Percentiles rank a stretch among this genome's conserved stretches.
These are phyloP conservation scores for Colletotrichum liaoningense DNA, from an alignment of 2,329 filamentous ascomycete genomes.

Conservation along the genomic window DNA sequence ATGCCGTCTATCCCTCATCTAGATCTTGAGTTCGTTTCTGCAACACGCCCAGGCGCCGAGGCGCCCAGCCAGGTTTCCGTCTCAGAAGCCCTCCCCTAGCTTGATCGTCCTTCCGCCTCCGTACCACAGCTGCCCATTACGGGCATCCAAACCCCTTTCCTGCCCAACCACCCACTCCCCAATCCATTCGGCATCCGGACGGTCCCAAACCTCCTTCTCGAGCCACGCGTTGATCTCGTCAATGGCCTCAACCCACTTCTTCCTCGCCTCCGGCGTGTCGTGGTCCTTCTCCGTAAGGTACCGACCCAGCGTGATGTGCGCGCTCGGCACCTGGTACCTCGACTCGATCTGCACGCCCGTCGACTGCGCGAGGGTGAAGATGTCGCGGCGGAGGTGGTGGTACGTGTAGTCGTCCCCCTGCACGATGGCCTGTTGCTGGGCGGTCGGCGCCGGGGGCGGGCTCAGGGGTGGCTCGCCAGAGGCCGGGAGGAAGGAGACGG, in stretches of 20 bases:
- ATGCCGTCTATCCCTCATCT: background rate
- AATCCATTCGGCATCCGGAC: conserved; percentile 52
- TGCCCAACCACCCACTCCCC: conserved; percentile 91
- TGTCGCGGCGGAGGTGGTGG: conserved; percentile 86
- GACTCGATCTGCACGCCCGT: conserved; percentile 79
- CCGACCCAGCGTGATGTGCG: conserved; percentile 87
- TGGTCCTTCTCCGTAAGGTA: conserved; percentile 79
- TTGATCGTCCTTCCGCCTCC: conserved; percentile 80
- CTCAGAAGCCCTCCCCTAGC: conserved; percentile 70
- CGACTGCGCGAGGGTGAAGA: conserved; percentile 71
- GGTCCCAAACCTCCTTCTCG: conserved; percentile 76
- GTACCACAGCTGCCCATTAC: conserved; percentile 86
- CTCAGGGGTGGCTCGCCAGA: conserved; percentile 66
- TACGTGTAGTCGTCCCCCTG: conserved; percentile 81
- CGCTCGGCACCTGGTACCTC: conserved; percentile 88
- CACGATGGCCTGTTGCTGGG: conserved; percentile 47
- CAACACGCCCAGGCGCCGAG: background rate
- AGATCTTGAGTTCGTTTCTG: background rate
- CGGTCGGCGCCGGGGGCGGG: conserved; percentile 52
- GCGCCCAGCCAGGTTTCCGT: background rate
- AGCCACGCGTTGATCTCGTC: conserved; percentile 84
- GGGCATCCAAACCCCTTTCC: conserved; percentile 81
- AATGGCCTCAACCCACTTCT: conserved; percentile 75
- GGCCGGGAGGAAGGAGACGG: conserved; percentile 87
- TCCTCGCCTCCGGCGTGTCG: conserved; percentile 67